These are phyloP conservation scores for Scytalidium sp. DNA, from an alignment of 2,329 filamentous ascomycete genomes.

Conservation along the genomic window DNA sequence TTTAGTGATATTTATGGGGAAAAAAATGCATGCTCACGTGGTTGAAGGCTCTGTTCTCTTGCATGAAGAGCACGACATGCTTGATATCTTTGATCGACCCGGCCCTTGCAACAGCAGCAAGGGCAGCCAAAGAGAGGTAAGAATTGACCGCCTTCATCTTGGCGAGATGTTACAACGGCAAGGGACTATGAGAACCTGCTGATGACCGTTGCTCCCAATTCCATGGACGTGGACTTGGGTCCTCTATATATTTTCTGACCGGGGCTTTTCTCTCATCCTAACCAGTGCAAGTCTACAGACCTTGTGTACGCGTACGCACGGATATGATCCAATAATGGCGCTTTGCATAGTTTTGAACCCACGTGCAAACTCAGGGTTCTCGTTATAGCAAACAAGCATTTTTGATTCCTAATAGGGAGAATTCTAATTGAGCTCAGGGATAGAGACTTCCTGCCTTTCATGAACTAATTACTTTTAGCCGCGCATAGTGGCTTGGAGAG, in stretches of 20 bases:
- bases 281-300: too few species aligned
- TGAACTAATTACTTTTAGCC: too few species aligned
- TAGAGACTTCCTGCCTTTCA: too few species aligned
- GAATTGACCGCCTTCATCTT: neutral
- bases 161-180: neutral
- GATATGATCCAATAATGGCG: too few species aligned
- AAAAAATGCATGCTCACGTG: slow-evolving; percentile 23
- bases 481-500: too few species aligned
- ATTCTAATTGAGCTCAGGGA: too few species aligned
- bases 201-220: neutral
- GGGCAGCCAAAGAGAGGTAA: neutral
- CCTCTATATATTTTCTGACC: neutral
- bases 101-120: slow-evolving; percentile 16
- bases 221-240: neutral
- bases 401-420: too few species aligned
- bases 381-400: too few species aligned
- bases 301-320: too few species aligned
- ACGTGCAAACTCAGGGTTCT: too few species aligned
- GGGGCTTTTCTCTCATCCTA: neutral
- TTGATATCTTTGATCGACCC: slow-evolving; percentile 46
- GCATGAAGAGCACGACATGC: slow-evolving; percentile 58
- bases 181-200: neutral
- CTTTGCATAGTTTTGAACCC: too few species aligned
- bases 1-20: neutral
- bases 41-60: slow-evolving; percentile 39